A percentile compares a stretch with the other conserved stretches of the same genome.
Conservation (phyloP, 139 green algal genomes). For the Volvox africanus region DNA sequence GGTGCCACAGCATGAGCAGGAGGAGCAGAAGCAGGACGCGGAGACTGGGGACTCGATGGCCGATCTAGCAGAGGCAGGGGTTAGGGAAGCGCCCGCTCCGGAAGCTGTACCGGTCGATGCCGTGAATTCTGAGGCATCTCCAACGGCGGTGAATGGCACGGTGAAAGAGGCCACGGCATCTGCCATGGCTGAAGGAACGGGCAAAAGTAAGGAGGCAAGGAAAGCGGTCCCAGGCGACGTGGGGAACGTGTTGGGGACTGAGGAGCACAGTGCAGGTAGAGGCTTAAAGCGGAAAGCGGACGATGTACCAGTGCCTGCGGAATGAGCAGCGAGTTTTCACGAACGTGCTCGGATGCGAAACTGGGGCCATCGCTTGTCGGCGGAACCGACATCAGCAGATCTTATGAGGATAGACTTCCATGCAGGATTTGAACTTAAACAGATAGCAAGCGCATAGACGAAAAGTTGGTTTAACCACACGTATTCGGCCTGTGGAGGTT, state of each 20-base stretch:
- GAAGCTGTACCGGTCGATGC: neutral
- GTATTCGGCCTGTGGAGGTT: too few relatives aligned
- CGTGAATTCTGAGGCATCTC: neutral
- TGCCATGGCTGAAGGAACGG: neutral
- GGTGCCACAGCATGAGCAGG: conserved; percentile 7
- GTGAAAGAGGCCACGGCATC: neutral
- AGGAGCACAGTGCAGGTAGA: neutral
- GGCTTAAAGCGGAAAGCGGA: conserved; percentile 42
- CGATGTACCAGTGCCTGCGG: neutral
- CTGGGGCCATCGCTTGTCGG: too few relatives aligned
- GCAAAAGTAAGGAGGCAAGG: neutral
- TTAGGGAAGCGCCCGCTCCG: neutral
- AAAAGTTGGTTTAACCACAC: too few relatives aligned
- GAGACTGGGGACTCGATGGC: neutral
- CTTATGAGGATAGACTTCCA: too few relatives aligned
- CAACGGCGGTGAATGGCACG: neutral
- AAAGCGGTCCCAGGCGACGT: neutral
- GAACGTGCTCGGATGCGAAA: too few relatives aligned
- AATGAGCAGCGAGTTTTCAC: neutral
- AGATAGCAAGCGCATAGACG: too few relatives aligned
- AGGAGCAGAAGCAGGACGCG: neutral
- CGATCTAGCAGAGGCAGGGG: neutral
- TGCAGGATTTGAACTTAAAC: too few relatives aligned
- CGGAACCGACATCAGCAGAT: too few relatives aligned
- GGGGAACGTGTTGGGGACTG: neutral